These are phyloP conservation scores for Porogramme epimiltina DNA, from an alignment of 1,284 basidiomycete genomes.

Conservation along the genomic window DNA sequence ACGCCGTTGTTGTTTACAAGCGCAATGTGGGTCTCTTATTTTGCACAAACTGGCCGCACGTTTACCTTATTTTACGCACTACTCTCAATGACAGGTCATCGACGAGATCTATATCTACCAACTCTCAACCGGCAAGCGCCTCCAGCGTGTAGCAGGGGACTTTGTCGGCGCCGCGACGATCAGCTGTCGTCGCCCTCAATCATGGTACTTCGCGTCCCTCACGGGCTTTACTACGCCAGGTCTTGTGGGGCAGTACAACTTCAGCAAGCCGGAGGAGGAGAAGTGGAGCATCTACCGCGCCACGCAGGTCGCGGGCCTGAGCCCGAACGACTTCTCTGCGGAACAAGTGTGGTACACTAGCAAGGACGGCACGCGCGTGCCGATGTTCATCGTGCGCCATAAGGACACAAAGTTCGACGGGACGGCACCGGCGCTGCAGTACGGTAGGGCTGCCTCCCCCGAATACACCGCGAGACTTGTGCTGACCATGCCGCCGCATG, in stretches of 20 bases:
- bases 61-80: not conserved
- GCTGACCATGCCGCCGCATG: not conserved
- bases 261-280: conserved; percentile 38
- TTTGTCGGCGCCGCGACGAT: conserved; percentile 73
- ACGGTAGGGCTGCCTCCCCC: conserved; percentile 48
- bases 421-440: conserved; percentile 78
- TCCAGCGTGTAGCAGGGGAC: conserved; percentile 63
- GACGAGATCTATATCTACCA: conserved; percentile 82
- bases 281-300: conserved; percentile 63
- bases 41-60: not conserved
- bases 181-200: conserved; percentile 53
- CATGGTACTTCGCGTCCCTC: conserved; percentile 71
- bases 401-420: conserved; percentile 75
- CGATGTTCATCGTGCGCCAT: conserved; percentile 86
- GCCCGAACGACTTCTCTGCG: conserved; percentile 71
- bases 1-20: conserved; percentile 70
- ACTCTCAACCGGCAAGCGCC: conserved; percentile 53
- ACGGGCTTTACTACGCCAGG: conserved; percentile 79
- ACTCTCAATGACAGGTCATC: conserved; percentile 56
- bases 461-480: not conserved
- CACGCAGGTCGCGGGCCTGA: conserved; percentile 66
- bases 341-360: conserved; percentile 80
- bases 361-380: conserved; percentile 82
- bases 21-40: conserved; percentile 56
- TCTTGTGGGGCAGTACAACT: conserved; percentile 65